Percentiles rank a stretch among this genome's conserved stretches.
phyloP scores from a whole-genome alignment of 345 rosid genomes.

The Eucalyptus grandis region DNA sequence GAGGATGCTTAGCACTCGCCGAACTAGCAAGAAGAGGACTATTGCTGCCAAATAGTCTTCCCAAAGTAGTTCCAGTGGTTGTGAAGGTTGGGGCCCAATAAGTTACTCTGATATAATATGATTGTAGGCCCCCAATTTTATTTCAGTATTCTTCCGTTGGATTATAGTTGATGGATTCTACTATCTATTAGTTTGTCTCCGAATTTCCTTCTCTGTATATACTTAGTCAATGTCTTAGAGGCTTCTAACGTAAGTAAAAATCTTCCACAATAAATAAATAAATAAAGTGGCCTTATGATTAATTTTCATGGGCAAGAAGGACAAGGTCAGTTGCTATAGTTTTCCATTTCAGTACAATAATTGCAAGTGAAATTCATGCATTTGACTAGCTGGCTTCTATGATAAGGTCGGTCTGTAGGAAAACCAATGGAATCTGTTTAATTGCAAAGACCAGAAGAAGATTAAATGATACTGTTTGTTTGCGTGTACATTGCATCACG shows the following conservation, averaged over 20 bases:
- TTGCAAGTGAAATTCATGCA: neutral
- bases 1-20: conserved; percentile 95
- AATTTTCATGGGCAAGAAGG: neutral
- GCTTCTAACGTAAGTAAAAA: neutral
- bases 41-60: conserved; percentile 82
- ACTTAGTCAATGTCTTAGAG: neutral
- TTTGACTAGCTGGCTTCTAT: neutral
- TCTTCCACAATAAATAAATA: neutral
- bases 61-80: conserved; percentile 75
- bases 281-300: neutral
- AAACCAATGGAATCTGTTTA: neutral
- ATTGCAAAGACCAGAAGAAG: neutral
- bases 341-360: neutral
- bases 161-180: neutral
- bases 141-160: neutral
- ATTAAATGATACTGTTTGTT: neutral
- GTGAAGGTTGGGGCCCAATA: conserved; percentile 45
- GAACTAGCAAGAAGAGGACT: conserved; percentile 94
- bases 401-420: neutral
- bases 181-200: neutral
- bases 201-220: neutral
- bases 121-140: neutral
- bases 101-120: neutral
- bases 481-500: neutral
- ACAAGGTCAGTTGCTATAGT: neutral